Evolutionary conservation across 2,329 filamentous ascomycete genomes (phyloP), one percentile per base, ranked within the genome.

Genomic region (Sordariomycetes sp.): DNA sequence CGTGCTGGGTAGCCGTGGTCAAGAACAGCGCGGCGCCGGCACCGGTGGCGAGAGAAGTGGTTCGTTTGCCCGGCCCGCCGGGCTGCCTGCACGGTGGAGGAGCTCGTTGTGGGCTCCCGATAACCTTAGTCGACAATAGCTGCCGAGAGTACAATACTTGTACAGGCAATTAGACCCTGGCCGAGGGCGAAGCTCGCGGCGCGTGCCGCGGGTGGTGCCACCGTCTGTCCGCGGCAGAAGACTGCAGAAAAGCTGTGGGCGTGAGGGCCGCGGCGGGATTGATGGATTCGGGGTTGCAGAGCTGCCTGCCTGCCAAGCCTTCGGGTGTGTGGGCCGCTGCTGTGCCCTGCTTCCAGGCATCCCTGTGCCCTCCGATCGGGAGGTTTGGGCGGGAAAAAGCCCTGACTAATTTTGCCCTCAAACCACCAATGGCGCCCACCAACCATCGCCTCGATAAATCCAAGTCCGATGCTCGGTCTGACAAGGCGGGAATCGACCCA

Each of bases 321-420:
- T 8, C 28, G 28, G 28, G 28, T 32, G 28, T 32, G 28, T 32
- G 37, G 37, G 14, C 37, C 18, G 37, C 37, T 14, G 37, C 37
- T 50, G n/a, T 8, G 20, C 22, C 46, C 46, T 50, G 46, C 46
- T 46, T n/a, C 16, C 12, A 16, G 37, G 37, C 37, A 16, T 16
- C 12, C 18, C 40, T n/a, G 18, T 16, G 5, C 46, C 46, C 20
- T 22, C 46, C 46, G 46, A 50, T 50, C 46, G 46, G 46, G 22
- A 50, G n/a, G 46, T 50, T 50, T 12, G 8, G n/a, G 46, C 46
- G 18, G 18, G n/a, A 46, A 46, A 14, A 46, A 14, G 40, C 16
- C 40, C 50, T 50, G 55, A 57, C 34, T 57, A 57, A 57, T 50
- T 50, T 57, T 25, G 40, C 24, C 22, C n/a, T 50, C 55, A 56